These are phyloP conservation scores for Cutaneotrichosporon curvatum DNA, from an alignment of 1,284 basidiomycete species.

Conservation along the genomic window DNA sequence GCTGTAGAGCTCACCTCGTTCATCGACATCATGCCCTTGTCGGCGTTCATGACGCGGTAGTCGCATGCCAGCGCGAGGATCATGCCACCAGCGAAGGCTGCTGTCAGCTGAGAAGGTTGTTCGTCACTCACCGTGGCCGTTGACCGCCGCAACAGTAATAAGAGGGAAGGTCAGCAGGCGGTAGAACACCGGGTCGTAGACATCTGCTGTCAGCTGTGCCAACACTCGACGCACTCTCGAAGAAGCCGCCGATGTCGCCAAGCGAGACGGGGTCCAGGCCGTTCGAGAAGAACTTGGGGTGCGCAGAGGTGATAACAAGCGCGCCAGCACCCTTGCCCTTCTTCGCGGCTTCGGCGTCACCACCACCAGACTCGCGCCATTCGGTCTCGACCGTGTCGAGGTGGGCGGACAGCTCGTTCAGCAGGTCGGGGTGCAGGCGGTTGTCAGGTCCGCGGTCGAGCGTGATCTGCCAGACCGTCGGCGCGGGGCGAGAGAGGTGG, in stretches of 20 bases:
- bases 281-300: slow-evolving; percentile 86
- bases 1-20: slow-evolving; percentile 60
- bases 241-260: slow-evolving; percentile 55
- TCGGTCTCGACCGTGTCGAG: slow-evolving; percentile 68
- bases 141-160: slow-evolving; percentile 72
- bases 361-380: slow-evolving; percentile 59
- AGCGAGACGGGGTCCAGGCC: slow-evolving; percentile 62
- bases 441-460: slow-evolving; percentile 44
- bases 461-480: slow-evolving; percentile 35
- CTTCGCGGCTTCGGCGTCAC: slow-evolving; percentile 23
- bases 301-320: slow-evolving; percentile 63
- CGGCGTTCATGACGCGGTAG: slow-evolving; percentile 81
- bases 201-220: slow-evolving; percentile 23
- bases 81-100: slow-evolving; percentile 76
- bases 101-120: background rate
- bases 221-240: slow-evolving; percentile 55
- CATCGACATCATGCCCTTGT: slow-evolving; percentile 80
- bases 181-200: slow-evolving; percentile 41
- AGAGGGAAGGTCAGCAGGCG: slow-evolving; percentile 47
- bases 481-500: slow-evolving; percentile 27
- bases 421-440: slow-evolving; percentile 38
- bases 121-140: slow-evolving; percentile 58
- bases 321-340: slow-evolving; percentile 54
- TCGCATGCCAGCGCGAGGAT: slow-evolving; percentile 76
- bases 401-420: slow-evolving; percentile 46